Base-by-base conservation (phyloP, 495 filamentous ascomycete species). In the Aspergillus bridgeri region DNA sequence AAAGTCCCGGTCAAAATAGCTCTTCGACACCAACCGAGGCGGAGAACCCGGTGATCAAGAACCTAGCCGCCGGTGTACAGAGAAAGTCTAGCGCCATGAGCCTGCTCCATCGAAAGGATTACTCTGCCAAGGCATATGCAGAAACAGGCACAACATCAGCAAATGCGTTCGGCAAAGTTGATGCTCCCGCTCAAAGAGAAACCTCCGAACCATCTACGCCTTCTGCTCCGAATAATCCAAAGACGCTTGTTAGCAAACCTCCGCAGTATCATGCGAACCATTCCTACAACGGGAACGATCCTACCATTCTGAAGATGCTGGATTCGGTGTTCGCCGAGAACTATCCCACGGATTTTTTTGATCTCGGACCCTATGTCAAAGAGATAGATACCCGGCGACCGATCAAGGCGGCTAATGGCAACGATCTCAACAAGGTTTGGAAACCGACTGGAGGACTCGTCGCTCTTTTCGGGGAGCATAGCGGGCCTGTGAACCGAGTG, bases 261-360 rank as follows among this genome's bases (percentile, higher is more conserved):
- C 71, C 74, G 4, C 71, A 75, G 13, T 64, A 79, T 68, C 66
- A 71, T 54, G 74, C 77, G 17, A 75, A 71, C 38, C 90, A 95
- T 65, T 87, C 87, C 0, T 97, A 97, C 65, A 72, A 76, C n/a
- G 94, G 93, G 3, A 88, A 91, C 67, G 91, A 99, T 63, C 95
- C 93, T 6, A 88, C 81, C 51, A 86, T 98, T 17, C 74, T 97
- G 48, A 88, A 83, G 62, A 85, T 98, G 69, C 78, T 99, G 3
- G 89, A 98, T 65, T 83, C 86, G 29, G 88, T 97, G 64, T 96
- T 92, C 65, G 79, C 92, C 4, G 92, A 96, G 55, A 95, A 92
- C 61, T 96, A 91, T 67, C 92, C 94, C 0, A 86, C 83, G 24
- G 93, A 96, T 62, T 59, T 81, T 21, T 75, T 79, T 53, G 80